Evolutionary conservation across 177 flowering plant species (phyloP).

Genomic region (Vitis hybrid): DNA sequence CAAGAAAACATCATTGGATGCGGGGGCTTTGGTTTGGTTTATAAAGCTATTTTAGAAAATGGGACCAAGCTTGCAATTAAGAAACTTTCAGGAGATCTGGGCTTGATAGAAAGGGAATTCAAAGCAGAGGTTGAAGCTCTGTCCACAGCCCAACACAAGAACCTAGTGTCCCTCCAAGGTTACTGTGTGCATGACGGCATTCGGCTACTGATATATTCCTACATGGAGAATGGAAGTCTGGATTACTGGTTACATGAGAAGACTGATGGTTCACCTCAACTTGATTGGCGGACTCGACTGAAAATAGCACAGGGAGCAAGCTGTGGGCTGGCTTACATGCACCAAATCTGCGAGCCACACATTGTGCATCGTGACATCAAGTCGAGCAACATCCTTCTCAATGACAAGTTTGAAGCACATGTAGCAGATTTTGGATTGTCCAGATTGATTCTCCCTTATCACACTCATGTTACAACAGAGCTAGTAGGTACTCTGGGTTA

Average conservation of each 20-base stretch:
- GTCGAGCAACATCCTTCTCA: conserved; percentile 66
- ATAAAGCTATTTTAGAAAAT: conserved; percentile 42
- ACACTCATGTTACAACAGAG: conserved; percentile 65
- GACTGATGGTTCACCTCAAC: conserved; percentile 47
- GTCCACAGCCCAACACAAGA: conserved; percentile 59
- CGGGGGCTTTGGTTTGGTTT: conserved; percentile 67
- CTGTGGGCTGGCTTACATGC: conserved; percentile 60
- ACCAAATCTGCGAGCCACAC: conserved; percentile 57
- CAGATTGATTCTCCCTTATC: conserved; percentile 53
- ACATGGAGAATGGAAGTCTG: conserved; percentile 65
- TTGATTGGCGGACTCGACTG: conserved; percentile 52
- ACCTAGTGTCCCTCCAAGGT: conserved; percentile 59
- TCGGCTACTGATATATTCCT: conserved; percentile 53
- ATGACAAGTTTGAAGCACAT: conserved; percentile 55
- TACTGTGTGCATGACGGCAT: conserved; percentile 53
- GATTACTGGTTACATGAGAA: conserved; percentile 72
- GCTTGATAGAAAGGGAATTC: conserved; percentile 66
- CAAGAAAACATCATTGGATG: conserved; percentile 62
- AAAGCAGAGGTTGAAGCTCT: conserved; percentile 64
- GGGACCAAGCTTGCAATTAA: conserved; percentile 57
- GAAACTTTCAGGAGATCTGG: conserved; percentile 62
- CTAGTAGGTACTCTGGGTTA: conserved; percentile 67
- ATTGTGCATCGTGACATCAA: conserved; percentile 69
- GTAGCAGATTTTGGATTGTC: conserved; percentile 66
- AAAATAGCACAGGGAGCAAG: conserved; percentile 48